Base-by-base conservation (phyloP, 106 monocot species). In the Xerophyta viscosa region DNA sequence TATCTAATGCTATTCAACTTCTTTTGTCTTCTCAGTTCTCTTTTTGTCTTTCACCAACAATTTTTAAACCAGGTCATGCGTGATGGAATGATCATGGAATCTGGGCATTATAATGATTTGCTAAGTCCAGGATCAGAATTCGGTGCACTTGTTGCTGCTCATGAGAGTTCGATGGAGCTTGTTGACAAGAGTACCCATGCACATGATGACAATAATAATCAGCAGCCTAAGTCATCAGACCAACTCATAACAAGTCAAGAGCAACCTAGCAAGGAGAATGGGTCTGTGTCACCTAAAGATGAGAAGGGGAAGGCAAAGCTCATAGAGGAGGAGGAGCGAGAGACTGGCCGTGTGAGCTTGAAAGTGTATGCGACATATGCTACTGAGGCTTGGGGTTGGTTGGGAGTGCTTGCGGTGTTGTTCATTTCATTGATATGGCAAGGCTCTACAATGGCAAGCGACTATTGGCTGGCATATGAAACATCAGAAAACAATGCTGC, bases 91-190 rank as follows among this genome's bases (percentile, higher is more conserved):
- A 82, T 98, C 36, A 79, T 86, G 12, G 79, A 90, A 67, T 86
- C 89, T 15, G 96, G 89, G 41, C 82, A 61, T 58, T 98, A 98
- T n/a, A 43, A 76, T 25, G 88, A 90, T 8, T 44, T 98, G 28
- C 65, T 98, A 0, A 41, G 43, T 53, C 9, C 59, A 8, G 86
- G 74, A 19, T 55, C 79, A 8, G 89, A 98, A 37, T 98, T 98
- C 56, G 77, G 76, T 19, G 76, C 70, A 0, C 81, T 98, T 49
- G 96, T 98, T 18, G 65, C 85, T 27, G 89, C 96, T 26, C 96
- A 98, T 66, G 82, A 78, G 12, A 72, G 67, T 58, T 98, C 96
- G 24, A 98, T 98, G 96, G 86, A 96, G 53, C 70, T 89, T 19
- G 79, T 96, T 17, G 88, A 88, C 31, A 75, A 77, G 17, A 60